Evolutionary conservation across 1,139 yeast species (phyloP).

Genomic region (Blastobotrys arbuscula): DNA sequence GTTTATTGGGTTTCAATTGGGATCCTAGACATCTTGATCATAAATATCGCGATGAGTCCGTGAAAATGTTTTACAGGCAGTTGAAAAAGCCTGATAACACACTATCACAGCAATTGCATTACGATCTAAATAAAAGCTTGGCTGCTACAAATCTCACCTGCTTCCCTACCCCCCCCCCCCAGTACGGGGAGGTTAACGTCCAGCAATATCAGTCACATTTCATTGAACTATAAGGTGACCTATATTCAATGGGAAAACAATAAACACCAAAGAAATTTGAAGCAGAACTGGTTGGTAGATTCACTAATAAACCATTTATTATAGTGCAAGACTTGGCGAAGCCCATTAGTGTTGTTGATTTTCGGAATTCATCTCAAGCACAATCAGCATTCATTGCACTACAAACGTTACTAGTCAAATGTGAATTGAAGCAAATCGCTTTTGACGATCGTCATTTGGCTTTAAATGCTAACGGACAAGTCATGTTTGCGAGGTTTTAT

Average conservation of each 20-base stretch:
- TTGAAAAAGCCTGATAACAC: neutral
- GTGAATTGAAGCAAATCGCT: neutral
- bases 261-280: neutral
- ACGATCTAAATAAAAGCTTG: no score
- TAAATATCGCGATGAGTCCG: neutral
- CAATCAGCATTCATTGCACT: slow-evolving; percentile 2
- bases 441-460: slow-evolving; percentile 1
- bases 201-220: neutral
- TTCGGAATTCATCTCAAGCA: neutral
- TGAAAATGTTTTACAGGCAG: neutral
- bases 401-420: neutral
- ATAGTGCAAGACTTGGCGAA: neutral
- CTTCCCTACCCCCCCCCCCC: no score
- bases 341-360: neutral
- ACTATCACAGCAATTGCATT: no score
- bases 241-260: neutral
- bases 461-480: neutral
- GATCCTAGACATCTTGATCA: neutral
- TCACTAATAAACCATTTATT: neutral
- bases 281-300: neutral
- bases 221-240: neutral
- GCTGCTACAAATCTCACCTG: neutral
- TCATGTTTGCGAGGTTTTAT: neutral
- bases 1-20: slow-evolving; percentile 10
- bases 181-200: neutral